A percentile compares a stretch with the other conserved stretches of the same genome.
Evolutionary conservation across 1,284 basidiomycete species (phyloP).

Genomic region (Pholiota adiposa): DNA sequence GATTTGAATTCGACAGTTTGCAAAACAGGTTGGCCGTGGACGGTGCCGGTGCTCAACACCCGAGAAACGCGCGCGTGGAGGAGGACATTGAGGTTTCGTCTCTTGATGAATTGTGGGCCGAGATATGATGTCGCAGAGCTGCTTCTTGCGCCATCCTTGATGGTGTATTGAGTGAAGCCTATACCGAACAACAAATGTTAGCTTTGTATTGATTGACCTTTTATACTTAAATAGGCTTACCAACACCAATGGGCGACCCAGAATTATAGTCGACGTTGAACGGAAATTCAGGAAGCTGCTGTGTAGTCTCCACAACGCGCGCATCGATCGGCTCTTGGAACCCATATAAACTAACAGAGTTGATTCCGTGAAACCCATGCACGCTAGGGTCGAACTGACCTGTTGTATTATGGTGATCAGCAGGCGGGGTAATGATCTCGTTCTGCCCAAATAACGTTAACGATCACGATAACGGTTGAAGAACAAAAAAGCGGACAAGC

Average conservation of each 20-base stretch:
- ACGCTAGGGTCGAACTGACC: conserved; percentile 35
- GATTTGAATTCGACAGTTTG: conserved; percentile 37
- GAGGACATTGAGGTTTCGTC: conserved; percentile 45
- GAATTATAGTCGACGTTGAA: conserved; percentile 38
- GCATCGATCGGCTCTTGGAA: conserved; percentile 34
- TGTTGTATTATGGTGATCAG: conserved; percentile 36
- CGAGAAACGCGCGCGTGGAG: conserved; percentile 41
- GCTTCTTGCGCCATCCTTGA: conserved; percentile 34
- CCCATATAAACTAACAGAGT: conserved; percentile 39
- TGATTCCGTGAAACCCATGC: conserved; percentile 36
- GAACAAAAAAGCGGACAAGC: not conserved
- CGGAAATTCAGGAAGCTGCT: conserved; percentile 37
- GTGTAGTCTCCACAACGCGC: conserved; percentile 35
- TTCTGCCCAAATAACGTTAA: conserved; percentile 25
- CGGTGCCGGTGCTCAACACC: conserved; percentile 26
- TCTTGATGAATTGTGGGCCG: conserved; percentile 27
- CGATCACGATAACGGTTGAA: not conserved
- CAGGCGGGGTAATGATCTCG: conserved; percentile 34
- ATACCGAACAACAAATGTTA: not conserved
- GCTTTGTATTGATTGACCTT: not conserved
- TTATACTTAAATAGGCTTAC: conserved; percentile 25
- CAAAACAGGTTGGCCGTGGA: conserved; percentile 27
- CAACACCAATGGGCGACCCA: conserved; percentile 41
- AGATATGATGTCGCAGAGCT: conserved; percentile 42
- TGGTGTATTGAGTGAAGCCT: conserved; percentile 25